Evolutionary conservation across 495 filamentous ascomycete species (phyloP).

Genomic region (Lophiostoma macrostomum): DNA sequence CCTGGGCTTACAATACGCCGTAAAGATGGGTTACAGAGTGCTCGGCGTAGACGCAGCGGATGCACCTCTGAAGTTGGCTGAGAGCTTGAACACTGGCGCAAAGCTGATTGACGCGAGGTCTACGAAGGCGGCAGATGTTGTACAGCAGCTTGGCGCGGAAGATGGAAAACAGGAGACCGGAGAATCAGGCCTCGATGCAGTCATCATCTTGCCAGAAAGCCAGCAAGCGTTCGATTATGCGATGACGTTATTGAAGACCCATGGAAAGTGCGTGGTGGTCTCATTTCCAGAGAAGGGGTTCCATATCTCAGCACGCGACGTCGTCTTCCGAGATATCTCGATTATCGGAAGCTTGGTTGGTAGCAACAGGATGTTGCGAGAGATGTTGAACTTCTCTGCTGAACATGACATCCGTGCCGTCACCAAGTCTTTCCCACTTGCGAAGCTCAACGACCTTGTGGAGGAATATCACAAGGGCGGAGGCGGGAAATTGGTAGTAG

Average conservation of each 20-base stretch:
- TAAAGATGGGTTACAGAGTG: slow-evolving; percentile 25
- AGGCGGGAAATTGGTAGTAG: slow-evolving; percentile 45
- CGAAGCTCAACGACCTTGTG: slow-evolving; percentile 44
- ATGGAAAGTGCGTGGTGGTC: slow-evolving; percentile 44
- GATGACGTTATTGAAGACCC: slow-evolving; percentile 41
- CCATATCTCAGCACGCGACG: slow-evolving; percentile 39
- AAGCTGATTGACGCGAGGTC: slow-evolving; percentile 30
- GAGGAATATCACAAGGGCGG: slow-evolving; percentile 43
- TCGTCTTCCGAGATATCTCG: slow-evolving; percentile 43
- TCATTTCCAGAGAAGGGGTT: slow-evolving; percentile 42
- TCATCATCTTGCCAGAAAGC: slow-evolving; percentile 46
- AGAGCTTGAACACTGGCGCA: slow-evolving; percentile 20
- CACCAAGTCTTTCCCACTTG: slow-evolving; percentile 40
- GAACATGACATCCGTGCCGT: slow-evolving; percentile 37
- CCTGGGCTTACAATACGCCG: slow-evolving; percentile 27
- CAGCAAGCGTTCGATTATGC: slow-evolving; percentile 44
- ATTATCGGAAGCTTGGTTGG: slow-evolving; percentile 42
- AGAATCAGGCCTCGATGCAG: slow-evolving; percentile 45
- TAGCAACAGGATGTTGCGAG: slow-evolving; percentile 39
- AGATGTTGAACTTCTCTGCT: slow-evolving; percentile 41
- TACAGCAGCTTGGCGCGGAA: slow-evolving; percentile 24
- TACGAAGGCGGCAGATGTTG: slow-evolving; percentile 17
- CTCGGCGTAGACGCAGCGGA: slow-evolving; percentile 26
- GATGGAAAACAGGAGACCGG: slow-evolving; percentile 37
- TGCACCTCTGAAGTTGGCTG: slow-evolving; percentile 13